Evolutionary conservation across 352 stramenopile genomes (phyloP), one percentile per base, ranked within the genome.

Genomic region (Phytophthora pisi): DNA sequence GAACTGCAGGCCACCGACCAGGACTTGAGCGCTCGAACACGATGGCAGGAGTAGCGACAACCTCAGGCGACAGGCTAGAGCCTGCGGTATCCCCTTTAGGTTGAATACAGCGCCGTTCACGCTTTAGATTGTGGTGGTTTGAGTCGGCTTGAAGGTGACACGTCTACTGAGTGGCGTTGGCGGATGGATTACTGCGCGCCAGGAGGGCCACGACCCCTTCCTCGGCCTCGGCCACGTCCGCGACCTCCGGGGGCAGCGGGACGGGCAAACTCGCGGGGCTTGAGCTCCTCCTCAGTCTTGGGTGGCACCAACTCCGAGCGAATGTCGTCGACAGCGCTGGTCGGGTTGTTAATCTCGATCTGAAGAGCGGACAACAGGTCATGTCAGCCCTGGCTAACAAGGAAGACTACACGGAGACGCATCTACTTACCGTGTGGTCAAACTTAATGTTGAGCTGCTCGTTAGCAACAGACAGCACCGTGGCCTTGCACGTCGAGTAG

Each of bases 401-500:
- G 51, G 2, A 16, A 16, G n/a, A 42, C 24, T 26, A 8, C 1
- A 58, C 26, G 2, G 15, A 52, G 47, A 18, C 11, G 5, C 13
- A 24, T 54, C 9, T 49, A 49, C 58, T 53, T 34, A 90, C 83
- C 63, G 77, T 88, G 54, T 92, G 85, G 68, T 90, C 84, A 42
- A 95, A 92, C 36, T 78, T 73, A 30, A 95, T 81, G 10, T 81
- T 77, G 16, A 92, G 72, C 52, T 85, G 75, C 26, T 79, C 62
- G 18, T 86, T 85, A 2, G 77, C 85, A 28, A 73, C 67, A n/a
- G 82, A 81, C 24, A 96, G 75, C 23, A 97, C 79, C 13, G 86
- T 95, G 18, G 90, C 90, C 57, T 97, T 97, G 58, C 84, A 90
- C 5, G 91, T 96, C 50, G 91, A 97, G 68, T 97, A 96, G 13